Base-by-base conservation (phyloP, 768 basidiomycete species). In the Serendipita sp. region DNA sequence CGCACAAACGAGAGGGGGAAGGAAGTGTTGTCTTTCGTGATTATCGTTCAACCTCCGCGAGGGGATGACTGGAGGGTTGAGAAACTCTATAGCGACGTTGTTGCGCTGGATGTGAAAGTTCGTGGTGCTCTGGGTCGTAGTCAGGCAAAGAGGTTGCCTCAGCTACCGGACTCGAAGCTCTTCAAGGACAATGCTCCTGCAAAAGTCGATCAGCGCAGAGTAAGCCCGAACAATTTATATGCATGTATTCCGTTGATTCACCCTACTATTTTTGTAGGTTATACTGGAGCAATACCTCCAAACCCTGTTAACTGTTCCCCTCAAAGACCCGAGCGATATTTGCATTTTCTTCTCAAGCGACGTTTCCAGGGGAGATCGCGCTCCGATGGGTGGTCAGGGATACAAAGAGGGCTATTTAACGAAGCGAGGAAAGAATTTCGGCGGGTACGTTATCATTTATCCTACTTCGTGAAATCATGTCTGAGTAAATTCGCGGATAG, bases 131-230 rank as follows among this genome's bases (percentile, higher is more conserved):
- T 73, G 31, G 83, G 79, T 62, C 80, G 84, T 16, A 69, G 72
- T 23, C 74, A 75, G 68, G 64, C 64, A 34, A 93, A 92, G 77
- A 88, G 82, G 74, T 84, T 98, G 55, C 84, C 78, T 18, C 78
- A 74, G 63, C 73, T 99, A 64, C 96, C 96, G 1, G 96, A 99
- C 72, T 89, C 90, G 29, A 88, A 86, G 73, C 76, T 96, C 6
- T 97, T 95, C 89, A 94, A 84, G 73, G 96, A 98, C 75, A 92
- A 95, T 73, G 93, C 94, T 0, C 95, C 95, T 34, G 91, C 90
- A 33, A 94, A 89, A 77, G 90, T 93, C 46, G 96, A 98, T 77
- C 92, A 95, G 74, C 77, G 95, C 67, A 98, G 97, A 79, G 92
- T 89, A 70, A 69, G 83, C 75, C 5, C 3, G 3, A 27, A 46